Base-by-base conservation (phyloP, 495 filamentous ascomycete genomes). In the Pseudoneurospora amorphoporcata region DNA sequence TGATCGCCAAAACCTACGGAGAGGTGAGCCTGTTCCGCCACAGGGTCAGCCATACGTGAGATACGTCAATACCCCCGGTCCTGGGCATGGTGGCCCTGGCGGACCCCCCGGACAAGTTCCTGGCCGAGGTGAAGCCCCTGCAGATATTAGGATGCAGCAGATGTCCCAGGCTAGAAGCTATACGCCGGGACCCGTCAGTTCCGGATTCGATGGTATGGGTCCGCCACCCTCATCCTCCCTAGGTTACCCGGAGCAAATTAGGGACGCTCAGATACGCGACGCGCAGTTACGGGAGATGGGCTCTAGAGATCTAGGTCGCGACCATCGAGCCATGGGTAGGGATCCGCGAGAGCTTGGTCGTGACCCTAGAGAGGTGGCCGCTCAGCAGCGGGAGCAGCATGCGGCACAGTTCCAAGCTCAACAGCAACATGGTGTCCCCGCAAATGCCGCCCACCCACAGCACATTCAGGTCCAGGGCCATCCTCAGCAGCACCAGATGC, bases 41-140 rank as follows among this genome's bases (percentile, higher is more conserved):
- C 73, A 88, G 85, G 76, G 70, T 23, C 77, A 68, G 53, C 77
- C 76, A 3, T 81, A 80, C 38, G 58, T 69, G 3, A 73, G 80
- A 9, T 82, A 81, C 38, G 9, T 73, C 14, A 80, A 71, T 39
- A 80, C 78, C 2, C 80, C 79, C 0, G 78, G 77, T 1, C 78
- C 80, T 4, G 73, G 71, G 0, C 77, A 76, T 17, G 72, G 19
- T 68, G 43, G 53, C 29, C 53, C 53, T 65, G 53, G 53, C 7
- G 53, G 53, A 17, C 53, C 53, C 35, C 10, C 32, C 3, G 38
- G 70, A 42, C 10, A 65, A 65, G 53, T 65, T 65, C 29, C 53
- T 37, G 29, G 53, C 6, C 53, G 53, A 35, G 53, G 53, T 17
- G 53, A 65, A 65, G 7, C 53, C 53, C 29, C 53, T 65, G 53